Evolutionary conservation across 345 rosid genomes (phyloP), one percentile per base, ranked within the genome.

Genomic region (Carallia pectinifolia): DNA sequence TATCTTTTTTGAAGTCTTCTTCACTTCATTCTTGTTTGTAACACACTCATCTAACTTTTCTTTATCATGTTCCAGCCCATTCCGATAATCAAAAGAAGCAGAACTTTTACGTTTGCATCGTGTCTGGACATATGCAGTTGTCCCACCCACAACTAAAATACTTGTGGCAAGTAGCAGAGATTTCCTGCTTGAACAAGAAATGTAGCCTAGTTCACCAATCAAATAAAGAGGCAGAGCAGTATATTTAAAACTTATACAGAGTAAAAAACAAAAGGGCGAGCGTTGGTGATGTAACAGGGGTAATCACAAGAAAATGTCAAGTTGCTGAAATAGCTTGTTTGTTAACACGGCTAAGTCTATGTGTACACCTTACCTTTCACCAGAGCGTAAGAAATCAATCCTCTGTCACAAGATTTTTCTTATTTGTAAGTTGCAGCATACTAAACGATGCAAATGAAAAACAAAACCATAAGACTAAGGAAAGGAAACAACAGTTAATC

Each of bases 131-230:
- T 85, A 92, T 37, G 86, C 88, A 69, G 97, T 89, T 53, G 98
- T 83, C 67, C 98, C 97, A 72, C 96, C 97, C 64, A 92, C 97
- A 66, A 85, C 92, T 59, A 90, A 74, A 60, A 92, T 74, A 68
- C 99, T 93, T 54, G 94, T 78, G 47, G 96, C 92, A 79, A 92
- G 85, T 73, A 95, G 77, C 64, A 92, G 82, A 62, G 83, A 66
- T 83, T 90, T 96, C 86, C 99, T 96, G 85, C 27, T 34, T 33
- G 50, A 52, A 58, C 31, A 37, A 63, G 64, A 72, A 77, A 68
- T 17, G 75, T 36, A 37, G n/a, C 31, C 58, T 17, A 44, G 13
- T 71, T 10, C 53, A 27, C 61, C 61, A 56, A 62, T 36, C 54
- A 53, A 36, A 19, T 18, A 23, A 10, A n/a, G 55, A 19, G 12